Base-by-base conservation (phyloP, 2,329 filamentous ascomycete genomes). In the Botrytis fragariae region DNA sequence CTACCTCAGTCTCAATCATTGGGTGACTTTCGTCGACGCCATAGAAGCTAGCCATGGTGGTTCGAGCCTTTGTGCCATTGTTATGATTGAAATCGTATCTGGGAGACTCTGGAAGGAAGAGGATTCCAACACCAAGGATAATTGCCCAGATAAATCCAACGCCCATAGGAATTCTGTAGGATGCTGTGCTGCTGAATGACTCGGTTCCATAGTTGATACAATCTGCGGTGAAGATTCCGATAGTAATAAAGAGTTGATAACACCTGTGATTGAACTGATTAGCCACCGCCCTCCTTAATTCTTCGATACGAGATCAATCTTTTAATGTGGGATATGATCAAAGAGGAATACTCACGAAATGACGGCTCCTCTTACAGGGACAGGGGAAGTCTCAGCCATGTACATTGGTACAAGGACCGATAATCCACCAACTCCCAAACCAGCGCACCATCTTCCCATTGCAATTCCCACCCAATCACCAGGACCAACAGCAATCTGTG, bases 161-260 rank as follows among this genome's bases (percentile, higher is more conserved):
- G 0, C 85, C 87, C 77, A 90, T 88, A 60, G 91, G 86, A 35
- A 91, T 86, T 64, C 90, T 86, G 89, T 91, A 93, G 1, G 88
- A 87, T 4, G 81, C 81, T 0, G 84, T 81, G 69, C 81, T 80
- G 7, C 69, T 72, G 18, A 80, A 77, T 0, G 80, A 81, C 60
- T 83, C 81, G 0, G 80, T 80, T 61, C 85, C 87, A 71, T 83
- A 88, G 80, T 89, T 89, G 77, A 89, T 84, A 72, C 86, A 82
- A 76, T 87, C 87, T 71, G 86, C 84, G 32, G 86, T 80, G 71
- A 89, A 87, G 75, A 93, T 92, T 48, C 91, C 91, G 42, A 92
- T 84, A 0, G 91, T 93, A 80, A 93, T 91, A 83, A 92, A 90
- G 25, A 93, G 87, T 82, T 93, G 91, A 81, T 93, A 93, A n/a